Percentiles rank a stretch among this genome's conserved stretches.
Evolutionary conservation across 257 asterid genomes (phyloP).

Genomic region (Plantago elongata): DNA sequence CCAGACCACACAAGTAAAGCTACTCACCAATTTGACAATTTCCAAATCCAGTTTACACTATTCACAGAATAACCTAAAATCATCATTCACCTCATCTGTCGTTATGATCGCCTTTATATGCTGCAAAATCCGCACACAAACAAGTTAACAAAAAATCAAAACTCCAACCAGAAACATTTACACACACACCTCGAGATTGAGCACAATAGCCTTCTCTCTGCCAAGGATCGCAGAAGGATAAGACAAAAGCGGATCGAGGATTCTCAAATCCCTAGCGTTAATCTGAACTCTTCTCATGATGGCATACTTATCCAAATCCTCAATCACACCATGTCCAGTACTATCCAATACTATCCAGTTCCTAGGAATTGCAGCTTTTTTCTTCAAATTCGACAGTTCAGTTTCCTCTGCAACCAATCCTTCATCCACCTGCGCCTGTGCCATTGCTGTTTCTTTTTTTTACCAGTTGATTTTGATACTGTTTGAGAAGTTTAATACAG

Average conservation of each 20-base stretch:
- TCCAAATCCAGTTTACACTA: too few species aligned
- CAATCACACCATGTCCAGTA: constrained; percentile 47
- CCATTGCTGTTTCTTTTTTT: constrained; percentile 23
- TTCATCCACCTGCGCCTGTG: constrained; percentile 30
- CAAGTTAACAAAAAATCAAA: not conserved
- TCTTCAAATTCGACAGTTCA: constrained; percentile 31
- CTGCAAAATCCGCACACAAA: constrained; percentile 34
- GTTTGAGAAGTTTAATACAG: too few species aligned
- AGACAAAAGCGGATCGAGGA: constrained; percentile 85
- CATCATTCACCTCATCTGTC: constrained; percentile 54
- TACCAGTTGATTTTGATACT: not conserved
- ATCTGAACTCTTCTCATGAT: constrained; percentile 71
- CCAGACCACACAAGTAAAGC: not conserved
- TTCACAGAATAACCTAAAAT: too few species aligned
- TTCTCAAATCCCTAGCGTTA: constrained; percentile 81
- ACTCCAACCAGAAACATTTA: not conserved
- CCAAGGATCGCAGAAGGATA: constrained; percentile 85
- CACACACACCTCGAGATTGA: constrained; percentile 71
- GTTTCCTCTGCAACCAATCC: constrained; percentile 26
- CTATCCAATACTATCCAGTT: constrained; percentile 63
- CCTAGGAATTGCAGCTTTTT: constrained; percentile 56
- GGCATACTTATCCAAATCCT: constrained; percentile 81
- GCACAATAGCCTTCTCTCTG: constrained; percentile 75
- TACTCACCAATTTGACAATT: too few species aligned
- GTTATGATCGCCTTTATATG: constrained; percentile 95